Base-by-base conservation (phyloP, 495 filamentous ascomycete species). In the Penicillium argentinense region DNA sequence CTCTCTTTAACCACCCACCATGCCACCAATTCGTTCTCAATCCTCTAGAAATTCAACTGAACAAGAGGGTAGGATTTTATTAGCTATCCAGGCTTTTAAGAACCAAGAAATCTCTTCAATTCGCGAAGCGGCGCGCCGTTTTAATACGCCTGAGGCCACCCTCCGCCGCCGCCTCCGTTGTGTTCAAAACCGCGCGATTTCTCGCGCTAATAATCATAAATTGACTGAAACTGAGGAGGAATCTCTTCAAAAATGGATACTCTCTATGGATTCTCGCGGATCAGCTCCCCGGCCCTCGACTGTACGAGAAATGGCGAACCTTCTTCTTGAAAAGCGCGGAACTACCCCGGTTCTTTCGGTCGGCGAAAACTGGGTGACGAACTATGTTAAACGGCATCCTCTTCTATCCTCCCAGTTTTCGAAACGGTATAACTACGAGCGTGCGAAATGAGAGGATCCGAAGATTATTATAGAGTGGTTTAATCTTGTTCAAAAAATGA, bases 401-500 rank as follows among this genome's bases (percentile, higher is more conserved):
- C 45, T 62, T 23, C 62, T 74, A 17, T 44, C 41, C 40, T 64
- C 50, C 2, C 29, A 56, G 34, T 59, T 70, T 51, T 52, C 55
- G 28, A 45, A 47, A 52, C 39, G 39, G 14, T 42, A 59, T 63
- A 44, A 73, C 56, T 57, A 66, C 45, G 45, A 72, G 49, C 57
- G 60, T 42, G 59, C 56, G 30, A 42, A 60, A 41, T 63, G 56
- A 37, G 62, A 76, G 63, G 62, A 74, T 63, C 62, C 57, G 32
- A 47, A 60, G 29, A 38, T 63, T 26, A 63, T 68, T 39, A 12
- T 29, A 9, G 52, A 23, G 9, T 73, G 53, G 65, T 74, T 76
- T 53, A 36, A 38, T 27, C 59, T 66, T 36, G 51, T 72, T 45
- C 24, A 34, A 41, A 62, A 73, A 33, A 64, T 51, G 32, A 60